Conservation (phyloP, 169 alveolate genomes). For the Ichthyophthirius multifiliis region DNA sequence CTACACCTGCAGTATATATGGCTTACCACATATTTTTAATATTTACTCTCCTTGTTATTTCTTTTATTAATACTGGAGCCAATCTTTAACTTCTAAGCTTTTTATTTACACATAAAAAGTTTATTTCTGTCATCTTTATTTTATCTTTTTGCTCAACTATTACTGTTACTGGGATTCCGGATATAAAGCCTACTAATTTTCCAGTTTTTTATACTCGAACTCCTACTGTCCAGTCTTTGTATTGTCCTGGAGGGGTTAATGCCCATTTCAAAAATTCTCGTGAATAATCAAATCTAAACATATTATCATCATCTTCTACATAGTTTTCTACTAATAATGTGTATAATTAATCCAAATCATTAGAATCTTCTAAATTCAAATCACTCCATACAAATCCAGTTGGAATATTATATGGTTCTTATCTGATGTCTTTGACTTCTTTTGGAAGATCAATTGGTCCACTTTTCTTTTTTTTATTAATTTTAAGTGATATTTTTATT, state of each 20-base stretch:
- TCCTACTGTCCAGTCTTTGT: conserved; percentile 92
- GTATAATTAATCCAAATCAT: conserved; percentile 63
- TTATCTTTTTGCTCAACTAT: conserved; percentile 23
- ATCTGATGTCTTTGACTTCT: conserved; percentile 68
- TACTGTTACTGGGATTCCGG: conserved; percentile 92
- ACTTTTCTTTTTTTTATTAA: conserved; percentile 4
- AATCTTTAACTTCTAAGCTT: conserved; percentile 94
- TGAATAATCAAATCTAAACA: conserved; percentile 97
- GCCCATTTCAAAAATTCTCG: conserved; percentile 96
- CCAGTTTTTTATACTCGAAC: conserved; percentile 75
- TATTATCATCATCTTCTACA: conserved; percentile 97
- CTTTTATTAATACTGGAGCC: conserved; percentile 94
- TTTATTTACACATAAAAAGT: conserved; percentile 97
- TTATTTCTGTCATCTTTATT: conserved; percentile 93
- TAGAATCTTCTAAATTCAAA: conserved; percentile 85
- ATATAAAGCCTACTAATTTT: conserved; percentile 92
- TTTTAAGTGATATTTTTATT: conserved; percentile 17
- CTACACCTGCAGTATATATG: conserved; percentile 96
- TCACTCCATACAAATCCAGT: conserved; percentile 92
- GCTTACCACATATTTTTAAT: conserved; percentile 96
- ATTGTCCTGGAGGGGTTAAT: conserved; percentile 88
- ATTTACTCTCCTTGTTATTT: conserved; percentile 97
- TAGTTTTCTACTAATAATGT: conserved; percentile 90
- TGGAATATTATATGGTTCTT: conserved; percentile 89
- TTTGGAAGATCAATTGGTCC: conserved; percentile 48